Base-by-base conservation (phyloP, 2,329 filamentous ascomycete genomes). In the Pseudogymnoascus sp. region DNA sequence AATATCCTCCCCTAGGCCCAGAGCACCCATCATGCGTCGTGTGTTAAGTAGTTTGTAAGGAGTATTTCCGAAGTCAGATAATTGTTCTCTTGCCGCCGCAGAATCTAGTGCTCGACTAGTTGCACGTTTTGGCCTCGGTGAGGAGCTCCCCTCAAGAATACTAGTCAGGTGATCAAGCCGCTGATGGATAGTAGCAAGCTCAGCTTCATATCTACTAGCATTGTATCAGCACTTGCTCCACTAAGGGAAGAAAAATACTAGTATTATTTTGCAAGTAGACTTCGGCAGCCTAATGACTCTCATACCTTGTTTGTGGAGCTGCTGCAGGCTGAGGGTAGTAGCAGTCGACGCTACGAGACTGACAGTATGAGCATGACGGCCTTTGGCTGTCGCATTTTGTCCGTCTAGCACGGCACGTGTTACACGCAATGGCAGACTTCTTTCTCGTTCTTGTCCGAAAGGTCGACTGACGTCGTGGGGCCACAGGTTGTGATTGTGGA, bases 311-410 rank as follows among this genome's bases (percentile, higher is more conserved):
- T 45, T 45, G 10, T 45, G 40, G 40, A 45, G 40, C 40, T 27
- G 40, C 40, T 27, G 8, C 40, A 45, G 40, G 40, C 40, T 45
- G 40, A 13, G 40, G 40, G 40, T 45, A 45, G 40, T 25, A 6
- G 40, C 40, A 45, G 40, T 45, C 10, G 21, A 45, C 40, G 21
- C 8, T 27, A 37, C 58, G 64, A 18, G 39, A 58, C 25, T 39
- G 60, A 33, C 66, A 68, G 15, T 60, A 62, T 35, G 59, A 42
- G 48, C 66, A 68, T 7, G 42, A 39, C 13, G 66, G 66, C 59
- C 61, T 61, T 36, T 62, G 63, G n/a, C 63, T 62, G 59, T 68
- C 66, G 60, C 66, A 68, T 62, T 67, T 68, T 31, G 65, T 66
- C 33, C 66, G 60, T 35, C 65, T 62, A 25, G 63, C 58, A 9